Base-by-base conservation (phyloP, 495 filamentous ascomycete genomes). In the Podospora appendiculata region DNA sequence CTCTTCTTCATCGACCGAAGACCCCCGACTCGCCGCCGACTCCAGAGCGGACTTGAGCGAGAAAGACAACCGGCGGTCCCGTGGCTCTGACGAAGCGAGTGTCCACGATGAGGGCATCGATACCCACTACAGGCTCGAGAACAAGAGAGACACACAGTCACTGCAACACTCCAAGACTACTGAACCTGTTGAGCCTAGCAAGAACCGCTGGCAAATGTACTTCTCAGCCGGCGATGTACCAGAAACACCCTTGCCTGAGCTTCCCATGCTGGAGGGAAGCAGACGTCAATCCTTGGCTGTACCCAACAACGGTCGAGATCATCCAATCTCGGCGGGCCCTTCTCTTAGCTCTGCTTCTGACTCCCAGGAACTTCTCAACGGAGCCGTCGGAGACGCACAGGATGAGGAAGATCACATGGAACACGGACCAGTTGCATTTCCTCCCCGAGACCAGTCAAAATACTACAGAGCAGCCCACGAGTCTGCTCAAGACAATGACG, bases 121-220 rank as follows among this genome's bases (percentile, higher is more conserved):
- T 7, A 54, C 47, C 8, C 51, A 57, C 43, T 56, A 47, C 16
- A 49, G 48, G 16, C 48, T 58, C 19, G 51, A 35, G 25, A 25
- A 25, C 25, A 25, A 25, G 25, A 25, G 25, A 25, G 25, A 25
- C 25, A 25, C 25, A 2, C 25, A 25, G 25, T 5, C 25, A 25
- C 5, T 25, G 5, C 25, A 25, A 5, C 25, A 25, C 25, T 25
- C 25, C 25, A 25, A 25, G 25, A 25, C 25, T 5, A 25, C 25
- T 25, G 25, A 25, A 5, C 2, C 50, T n/a, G 17, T 44, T 11
- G 41, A 40, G 17, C 32, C 32, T 9, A 17, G n/a, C 8, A 54
- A 52, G 44, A 14, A 14, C 12, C 41, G 32, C 7, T 42, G 45
- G 38, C 32, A 56, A 8, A 32, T 55, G 33, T 45, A 47, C 36